These are phyloP conservation scores for Xylaria multiplex DNA, from an alignment of 2,329 filamentous ascomycete genomes.

Conservation along the genomic window DNA sequence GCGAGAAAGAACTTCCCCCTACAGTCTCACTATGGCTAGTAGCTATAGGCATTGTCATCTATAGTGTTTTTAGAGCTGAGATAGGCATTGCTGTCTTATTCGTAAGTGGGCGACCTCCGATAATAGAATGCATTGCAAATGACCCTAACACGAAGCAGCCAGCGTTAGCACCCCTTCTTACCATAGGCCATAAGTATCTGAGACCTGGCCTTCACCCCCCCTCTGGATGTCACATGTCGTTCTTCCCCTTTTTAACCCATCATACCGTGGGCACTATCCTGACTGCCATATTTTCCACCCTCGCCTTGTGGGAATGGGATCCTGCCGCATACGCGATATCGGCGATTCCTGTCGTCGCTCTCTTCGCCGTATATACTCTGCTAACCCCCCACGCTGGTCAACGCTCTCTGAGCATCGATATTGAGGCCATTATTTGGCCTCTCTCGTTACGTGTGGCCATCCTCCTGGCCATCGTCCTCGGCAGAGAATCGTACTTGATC, in stretches of 20 bases:
- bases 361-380: constrained; percentile 48
- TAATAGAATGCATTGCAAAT: background rate
- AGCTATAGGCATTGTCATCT: constrained; percentile 35
- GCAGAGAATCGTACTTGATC: constrained; percentile 38
- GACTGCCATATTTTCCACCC: constrained; percentile 40
- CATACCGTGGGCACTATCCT: constrained; percentile 42
- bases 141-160: constrained; percentile 42
- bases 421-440: constrained; percentile 42
- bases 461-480: constrained; percentile 37
- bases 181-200: constrained; percentile 42
- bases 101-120: constrained; percentile 23
- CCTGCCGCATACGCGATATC: constrained; percentile 42
- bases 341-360: constrained; percentile 42
- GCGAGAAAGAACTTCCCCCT: background rate
- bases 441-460: constrained; percentile 42
- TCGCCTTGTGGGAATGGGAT: constrained; percentile 47
- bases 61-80: constrained; percentile 42
- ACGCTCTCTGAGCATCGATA: constrained; percentile 48
- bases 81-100: constrained; percentile 31
- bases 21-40: constrained; percentile 34
- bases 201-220: constrained; percentile 23
- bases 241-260: constrained; percentile 35
- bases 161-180: constrained; percentile 48
- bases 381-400: constrained; percentile 39
- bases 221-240: constrained; percentile 18